Evolutionary conservation across 225 moss, liverwort and hornwort genomes (phyloP).

Genomic region (Sphagnum tenellum): DNA sequence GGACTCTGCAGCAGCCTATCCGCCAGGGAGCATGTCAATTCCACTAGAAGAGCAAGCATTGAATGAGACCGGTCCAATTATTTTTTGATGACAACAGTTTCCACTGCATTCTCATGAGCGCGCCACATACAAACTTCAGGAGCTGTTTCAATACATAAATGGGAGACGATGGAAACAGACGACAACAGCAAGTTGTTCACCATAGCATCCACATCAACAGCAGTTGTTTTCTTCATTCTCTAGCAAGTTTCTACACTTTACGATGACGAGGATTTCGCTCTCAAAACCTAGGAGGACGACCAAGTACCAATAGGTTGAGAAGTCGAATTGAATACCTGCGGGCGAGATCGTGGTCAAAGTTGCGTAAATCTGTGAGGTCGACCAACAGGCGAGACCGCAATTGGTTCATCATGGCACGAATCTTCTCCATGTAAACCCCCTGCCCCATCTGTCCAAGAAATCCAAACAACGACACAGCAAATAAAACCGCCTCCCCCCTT

Average conservation of each 20-base stretch:
- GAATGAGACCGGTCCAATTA: neutral
- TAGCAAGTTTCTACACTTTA: too few species aligned
- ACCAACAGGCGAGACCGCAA: conserved; percentile 63
- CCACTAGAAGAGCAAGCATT: neutral
- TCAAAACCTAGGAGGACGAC: neutral
- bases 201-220: too few species aligned
- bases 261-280: too few species aligned
- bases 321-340: conserved; percentile 26
- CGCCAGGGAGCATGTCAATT: neutral
- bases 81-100: neutral
- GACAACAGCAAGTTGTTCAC: too few species aligned
- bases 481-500: neutral
- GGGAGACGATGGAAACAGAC: too few species aligned
- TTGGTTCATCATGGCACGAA: conserved; percentile 42
- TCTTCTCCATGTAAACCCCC: conserved; percentile 59
- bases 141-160: too few species aligned
- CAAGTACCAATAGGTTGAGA: neutral
- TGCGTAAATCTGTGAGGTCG: conserved; percentile 68
- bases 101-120: neutral
- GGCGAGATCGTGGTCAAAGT: conserved; percentile 53
- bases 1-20: conserved; percentile 58
- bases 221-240: too few species aligned
- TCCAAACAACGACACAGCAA: conserved; percentile 1
- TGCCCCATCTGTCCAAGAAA: conserved; percentile 47
- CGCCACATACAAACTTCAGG: too few species aligned